A percentile compares a stretch with the other conserved stretches of the same genome.
phyloP scores from a whole-genome alignment of 306 rosid genomes.

The Quercus variabilis region DNA sequence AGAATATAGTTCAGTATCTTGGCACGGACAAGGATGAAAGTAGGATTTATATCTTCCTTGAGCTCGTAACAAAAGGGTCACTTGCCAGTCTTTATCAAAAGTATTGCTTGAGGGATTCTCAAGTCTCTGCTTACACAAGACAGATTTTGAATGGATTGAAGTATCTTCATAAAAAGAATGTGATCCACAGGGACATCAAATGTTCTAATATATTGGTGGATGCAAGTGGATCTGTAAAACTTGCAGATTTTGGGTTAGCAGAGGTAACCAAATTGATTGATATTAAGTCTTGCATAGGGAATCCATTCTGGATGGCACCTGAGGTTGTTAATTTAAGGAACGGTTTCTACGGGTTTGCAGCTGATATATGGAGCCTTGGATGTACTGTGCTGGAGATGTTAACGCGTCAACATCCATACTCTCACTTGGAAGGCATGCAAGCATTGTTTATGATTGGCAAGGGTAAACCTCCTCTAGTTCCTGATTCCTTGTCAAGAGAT shows the following conservation, averaged over 20 bases:
- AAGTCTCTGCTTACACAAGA: slow-evolving; percentile 54
- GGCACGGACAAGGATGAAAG: slow-evolving; percentile 52
- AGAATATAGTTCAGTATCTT: slow-evolving; percentile 49
- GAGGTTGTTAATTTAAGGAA: slow-evolving; percentile 44
- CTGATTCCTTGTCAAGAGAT: slow-evolving; percentile 37
- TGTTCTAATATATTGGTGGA: slow-evolving; percentile 52
- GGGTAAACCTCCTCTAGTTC: slow-evolving; percentile 41
- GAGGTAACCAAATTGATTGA: slow-evolving; percentile 55
- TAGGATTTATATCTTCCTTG: slow-evolving; percentile 54
- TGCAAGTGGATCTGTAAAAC: slow-evolving; percentile 47
- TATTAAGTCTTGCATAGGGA: slow-evolving; percentile 47
- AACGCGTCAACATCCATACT: slow-evolving; percentile 44
- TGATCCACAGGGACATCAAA: slow-evolving; percentile 59
- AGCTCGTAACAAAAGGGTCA: slow-evolving; percentile 63
- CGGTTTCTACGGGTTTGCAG: slow-evolving; percentile 40
- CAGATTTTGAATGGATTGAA: slow-evolving; percentile 58
- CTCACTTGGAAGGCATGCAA: slow-evolving; percentile 40
- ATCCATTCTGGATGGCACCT: slow-evolving; percentile 57
- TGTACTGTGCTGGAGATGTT: slow-evolving; percentile 53
- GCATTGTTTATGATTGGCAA: slow-evolving; percentile 35
- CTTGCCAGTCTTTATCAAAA: slow-evolving; percentile 45
- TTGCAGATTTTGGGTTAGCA: slow-evolving; percentile 57
- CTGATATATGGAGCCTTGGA: slow-evolving; percentile 59
- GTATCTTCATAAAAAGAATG: slow-evolving; percentile 56
- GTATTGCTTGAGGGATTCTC: slow-evolving; percentile 47